These are phyloP conservation scores for Platanthera zijinensis DNA, from an alignment of 106 monocot genomes.

Conservation along the genomic window DNA sequence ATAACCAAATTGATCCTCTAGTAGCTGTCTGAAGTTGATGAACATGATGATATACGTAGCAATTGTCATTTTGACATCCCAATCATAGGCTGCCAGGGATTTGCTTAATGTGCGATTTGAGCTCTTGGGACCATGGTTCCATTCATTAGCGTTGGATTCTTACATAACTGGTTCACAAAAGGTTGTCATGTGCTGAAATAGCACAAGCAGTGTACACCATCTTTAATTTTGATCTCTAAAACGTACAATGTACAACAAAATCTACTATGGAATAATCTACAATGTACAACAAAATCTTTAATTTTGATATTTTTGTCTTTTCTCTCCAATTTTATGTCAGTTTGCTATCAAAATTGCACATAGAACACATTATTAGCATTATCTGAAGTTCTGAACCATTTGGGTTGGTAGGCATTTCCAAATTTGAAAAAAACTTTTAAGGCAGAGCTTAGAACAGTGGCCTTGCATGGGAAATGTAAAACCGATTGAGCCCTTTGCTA, in stretches of 20 bases:
- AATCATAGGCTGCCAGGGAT: background rate
- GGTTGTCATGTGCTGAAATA: background rate
- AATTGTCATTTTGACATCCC: background rate
- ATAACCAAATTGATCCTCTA: background rate
- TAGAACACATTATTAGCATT: background rate
- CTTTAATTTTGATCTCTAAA: too few relatives aligned
- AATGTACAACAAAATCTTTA: background rate
- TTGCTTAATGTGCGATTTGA: background rate
- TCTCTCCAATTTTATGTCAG: background rate
- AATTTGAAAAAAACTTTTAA: background rate
- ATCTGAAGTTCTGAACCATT: slow-evolving; percentile 1
- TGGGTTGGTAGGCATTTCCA: background rate
- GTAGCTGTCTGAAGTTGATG: background rate
- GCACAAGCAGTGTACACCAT: background rate
- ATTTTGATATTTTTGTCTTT: slow-evolving; percentile 1
- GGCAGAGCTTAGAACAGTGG: background rate
- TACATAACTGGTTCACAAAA: background rate
- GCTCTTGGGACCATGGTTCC: background rate
- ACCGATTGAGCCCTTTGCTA: background rate
- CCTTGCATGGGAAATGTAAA: background rate
- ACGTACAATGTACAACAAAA: background rate
- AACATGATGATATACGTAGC: background rate
- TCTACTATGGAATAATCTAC: background rate
- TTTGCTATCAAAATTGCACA: background rate
- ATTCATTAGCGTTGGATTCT: background rate